Conservation (phyloP, 805 yeast species). For the Metschnikowia orientalis region DNA sequence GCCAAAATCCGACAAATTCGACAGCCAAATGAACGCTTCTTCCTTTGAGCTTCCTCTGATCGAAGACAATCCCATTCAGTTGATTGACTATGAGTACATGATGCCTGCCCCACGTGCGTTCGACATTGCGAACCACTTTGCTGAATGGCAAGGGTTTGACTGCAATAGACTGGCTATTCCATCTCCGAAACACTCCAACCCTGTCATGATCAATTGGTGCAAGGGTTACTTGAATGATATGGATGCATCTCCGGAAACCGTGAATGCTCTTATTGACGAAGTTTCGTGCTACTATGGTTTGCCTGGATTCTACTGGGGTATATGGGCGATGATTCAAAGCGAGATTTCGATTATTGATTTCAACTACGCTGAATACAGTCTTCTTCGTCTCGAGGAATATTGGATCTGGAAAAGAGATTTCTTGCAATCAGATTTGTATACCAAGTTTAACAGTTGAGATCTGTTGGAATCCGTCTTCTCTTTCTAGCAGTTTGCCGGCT, state of each 20-base stretch:
- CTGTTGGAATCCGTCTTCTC: too few species aligned
- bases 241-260: slow-evolving; percentile 24
- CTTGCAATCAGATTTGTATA: neutral
- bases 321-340: slow-evolving; percentile 77
- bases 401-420: slow-evolving; percentile 56
- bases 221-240: slow-evolving; percentile 45
- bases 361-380: slow-evolving; percentile 60
- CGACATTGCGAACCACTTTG: slow-evolving; percentile 70
- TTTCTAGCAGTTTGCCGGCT: too few species aligned
- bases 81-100: slow-evolving; percentile 72
- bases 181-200: slow-evolving; percentile 40
- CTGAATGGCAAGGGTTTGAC: slow-evolving; percentile 80
- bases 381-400: slow-evolving; percentile 59
- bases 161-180: slow-evolving; percentile 63
- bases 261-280: slow-evolving; percentile 50
- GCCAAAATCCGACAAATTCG: slow-evolving; percentile 27
- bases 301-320: slow-evolving; percentile 84
- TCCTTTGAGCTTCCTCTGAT: slow-evolving; percentile 13
- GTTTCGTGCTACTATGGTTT: slow-evolving; percentile 62
- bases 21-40: neutral
- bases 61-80: slow-evolving; percentile 43
- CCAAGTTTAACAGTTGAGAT: too few species aligned
- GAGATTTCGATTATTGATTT: slow-evolving; percentile 67
- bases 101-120: slow-evolving; percentile 69
- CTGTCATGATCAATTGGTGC: slow-evolving; percentile 54